phyloP scores from a whole-genome alignment of 1,284 basidiomycete genomes.

The Sanguinoderma infundibulare region DNA sequence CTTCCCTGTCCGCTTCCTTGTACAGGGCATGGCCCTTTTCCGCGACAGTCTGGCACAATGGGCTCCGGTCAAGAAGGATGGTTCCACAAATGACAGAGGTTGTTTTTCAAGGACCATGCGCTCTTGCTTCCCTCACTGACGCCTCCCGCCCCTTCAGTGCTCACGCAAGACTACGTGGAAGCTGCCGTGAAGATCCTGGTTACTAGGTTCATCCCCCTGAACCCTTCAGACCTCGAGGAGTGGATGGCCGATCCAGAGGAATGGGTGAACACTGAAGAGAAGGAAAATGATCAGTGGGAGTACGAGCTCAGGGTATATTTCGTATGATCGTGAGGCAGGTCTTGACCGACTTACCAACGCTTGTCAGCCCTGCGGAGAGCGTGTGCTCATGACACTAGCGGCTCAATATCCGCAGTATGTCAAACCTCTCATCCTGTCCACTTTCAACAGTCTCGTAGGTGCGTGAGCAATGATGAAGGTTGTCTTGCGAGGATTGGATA shows the following conservation, averaged over 20 bases:
- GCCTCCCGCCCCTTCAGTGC: slow-evolving; percentile 47
- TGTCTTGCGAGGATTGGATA: not conserved
- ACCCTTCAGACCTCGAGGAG: slow-evolving; percentile 74
- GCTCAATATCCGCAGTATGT: slow-evolving; percentile 78
- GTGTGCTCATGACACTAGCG: slow-evolving; percentile 82
- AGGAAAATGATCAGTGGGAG: slow-evolving; percentile 88
- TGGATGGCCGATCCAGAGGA: slow-evolving; percentile 90
- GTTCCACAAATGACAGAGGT: slow-evolving; percentile 64
- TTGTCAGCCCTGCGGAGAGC: slow-evolving; percentile 81
- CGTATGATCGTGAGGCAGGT: not conserved
- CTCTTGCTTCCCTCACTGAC: not conserved
- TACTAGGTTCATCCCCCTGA: slow-evolving; percentile 83
- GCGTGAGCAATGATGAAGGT: slow-evolving; percentile 23
- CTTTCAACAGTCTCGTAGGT: slow-evolving; percentile 63
- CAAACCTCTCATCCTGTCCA: slow-evolving; percentile 67
- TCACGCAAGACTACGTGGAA: slow-evolving; percentile 78
- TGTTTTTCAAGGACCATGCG: not conserved
- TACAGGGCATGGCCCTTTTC: slow-evolving; percentile 88
- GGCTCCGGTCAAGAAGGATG: slow-evolving; percentile 65
- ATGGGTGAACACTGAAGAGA: slow-evolving; percentile 86
- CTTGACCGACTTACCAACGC: slow-evolving; percentile 6
- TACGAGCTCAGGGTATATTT: slow-evolving; percentile 77
- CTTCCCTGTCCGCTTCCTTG: slow-evolving; percentile 80
- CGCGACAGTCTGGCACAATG: slow-evolving; percentile 82
- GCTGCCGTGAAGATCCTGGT: slow-evolving; percentile 81